Conservation (phyloP, 257 asterid genomes). For the Capsicum baccatum region DNA sequence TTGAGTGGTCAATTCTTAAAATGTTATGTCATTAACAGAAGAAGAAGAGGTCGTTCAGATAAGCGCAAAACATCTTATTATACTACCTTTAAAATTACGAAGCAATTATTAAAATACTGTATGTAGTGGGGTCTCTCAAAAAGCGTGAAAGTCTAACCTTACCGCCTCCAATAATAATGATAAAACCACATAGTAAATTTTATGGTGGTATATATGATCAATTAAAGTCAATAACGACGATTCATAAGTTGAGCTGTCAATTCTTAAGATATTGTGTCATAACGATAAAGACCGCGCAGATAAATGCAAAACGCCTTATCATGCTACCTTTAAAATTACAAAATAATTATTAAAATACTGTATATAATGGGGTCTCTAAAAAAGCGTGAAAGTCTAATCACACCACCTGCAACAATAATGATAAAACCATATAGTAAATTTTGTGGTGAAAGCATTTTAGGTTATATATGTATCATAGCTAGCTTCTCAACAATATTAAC, state of each 20-base stretch:
- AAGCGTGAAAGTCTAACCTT: background rate
- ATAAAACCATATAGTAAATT: background rate
- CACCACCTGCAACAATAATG: background rate
- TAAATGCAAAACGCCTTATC: background rate
- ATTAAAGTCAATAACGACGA: background rate
- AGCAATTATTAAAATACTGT: background rate
- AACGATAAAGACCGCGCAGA: background rate
- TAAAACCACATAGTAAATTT: background rate
- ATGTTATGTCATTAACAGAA: background rate
- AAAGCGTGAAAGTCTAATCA: background rate
- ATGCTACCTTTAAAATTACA: background rate
- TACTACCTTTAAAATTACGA: background rate
- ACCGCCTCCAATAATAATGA: background rate
- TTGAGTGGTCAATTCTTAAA: background rate
- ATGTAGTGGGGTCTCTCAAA: background rate
- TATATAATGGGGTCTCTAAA: background rate
- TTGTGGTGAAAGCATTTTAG: background rate
- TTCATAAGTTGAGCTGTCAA: background rate
- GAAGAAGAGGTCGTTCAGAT: background rate
- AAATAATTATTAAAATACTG: background rate
- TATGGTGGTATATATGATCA: background rate
- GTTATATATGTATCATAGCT: too few relatives aligned
- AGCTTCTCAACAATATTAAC: too few relatives aligned
- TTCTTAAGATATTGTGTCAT: background rate
- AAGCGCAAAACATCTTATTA: background rate